Base-by-base conservation (phyloP, 352 stramenopile genomes). In the Globisporangium ultimum region DNA sequence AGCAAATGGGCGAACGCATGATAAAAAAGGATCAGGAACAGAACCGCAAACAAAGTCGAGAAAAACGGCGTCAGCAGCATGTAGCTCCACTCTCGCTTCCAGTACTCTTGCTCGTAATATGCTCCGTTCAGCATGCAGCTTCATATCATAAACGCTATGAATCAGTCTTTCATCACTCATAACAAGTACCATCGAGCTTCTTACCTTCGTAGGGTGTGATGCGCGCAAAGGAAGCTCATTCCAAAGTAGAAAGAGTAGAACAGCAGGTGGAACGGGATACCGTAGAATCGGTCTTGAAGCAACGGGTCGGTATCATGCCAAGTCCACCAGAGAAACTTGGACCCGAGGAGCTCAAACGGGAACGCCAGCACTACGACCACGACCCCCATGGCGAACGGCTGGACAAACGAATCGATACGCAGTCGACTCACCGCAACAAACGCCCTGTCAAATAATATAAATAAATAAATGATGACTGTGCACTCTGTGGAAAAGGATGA, bases 321-420 rank as follows among this genome's bases (percentile, higher is more conserved):
- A 51, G 85, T 94, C 85, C 85, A 94, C 80, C 80, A 91, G 24
- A 94, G 67, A 50, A 94, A 89, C 56, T 92, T 92, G 57, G 78
- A 58, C 48, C 85, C 85, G 36, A 92, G 48, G 49, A 94, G 66
- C 68, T 94, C 82, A 36, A 91, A 84, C 10, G 85, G 85, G 42
- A 93, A 79, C 8, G 65, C 60, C 24, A 92, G 60, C 50, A 84
- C 60, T 20, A 90, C 55, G 50, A 83, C 70, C 8, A 92, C 56
- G 15, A 67, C 58, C 0, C 74, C 80, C 71, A 92, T 89, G 12
- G 78, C 76, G 41, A 90, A 80, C 12, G 84, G 78, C 61, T 91
- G 84, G 20, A 89, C 58, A 52, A 89, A 86, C 34, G 75, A 70
- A 60, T 92, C 79, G 43, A 94, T 89, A 50, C 80, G 76, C 48